Conservation (phyloP, 140 eudicot species). For the Anethum foeniculum region DNA sequence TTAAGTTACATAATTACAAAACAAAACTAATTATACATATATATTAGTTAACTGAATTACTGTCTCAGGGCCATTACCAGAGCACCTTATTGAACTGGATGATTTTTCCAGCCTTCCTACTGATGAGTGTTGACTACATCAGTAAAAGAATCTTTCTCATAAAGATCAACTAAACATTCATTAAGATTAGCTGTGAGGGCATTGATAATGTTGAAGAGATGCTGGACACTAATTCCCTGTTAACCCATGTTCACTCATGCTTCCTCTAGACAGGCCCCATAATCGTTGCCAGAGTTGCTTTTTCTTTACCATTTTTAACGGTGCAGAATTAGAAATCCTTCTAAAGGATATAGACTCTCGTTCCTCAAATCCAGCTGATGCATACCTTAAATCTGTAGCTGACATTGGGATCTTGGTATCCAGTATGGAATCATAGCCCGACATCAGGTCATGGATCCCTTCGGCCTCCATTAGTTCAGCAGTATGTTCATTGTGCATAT, state of each 20-base stretch:
- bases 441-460: constrained; percentile 12
- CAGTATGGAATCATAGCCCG: constrained; percentile 21
- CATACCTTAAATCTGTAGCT: constrained; percentile 48
- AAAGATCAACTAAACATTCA: not conserved
- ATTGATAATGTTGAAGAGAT: not conserved
- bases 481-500: constrained; percentile 24
- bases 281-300: constrained; percentile 57
- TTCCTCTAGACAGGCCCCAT: constrained; percentile 61
- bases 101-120: not conserved
- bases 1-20: not conserved
- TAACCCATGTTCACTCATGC: constrained; percentile 58
- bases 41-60: not conserved
- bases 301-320: constrained; percentile 55
- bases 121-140: not conserved
- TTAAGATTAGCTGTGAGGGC: not conserved
- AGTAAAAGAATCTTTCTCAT: not conserved
- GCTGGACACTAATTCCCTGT: constrained; percentile 10
- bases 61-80: not conserved
- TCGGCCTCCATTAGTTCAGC: constrained; percentile 41
- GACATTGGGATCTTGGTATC: constrained; percentile 41
- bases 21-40: not conserved
- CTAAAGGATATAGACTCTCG: constrained; percentile 55
- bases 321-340: constrained; percentile 72
- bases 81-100: constrained; percentile 1
- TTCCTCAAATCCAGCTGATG: constrained; percentile 33